Evolutionary conservation across 2,329 filamentous ascomycete genomes (phyloP), one percentile per base, ranked within the genome.

Genomic region (Fusarium marasasianum): DNA sequence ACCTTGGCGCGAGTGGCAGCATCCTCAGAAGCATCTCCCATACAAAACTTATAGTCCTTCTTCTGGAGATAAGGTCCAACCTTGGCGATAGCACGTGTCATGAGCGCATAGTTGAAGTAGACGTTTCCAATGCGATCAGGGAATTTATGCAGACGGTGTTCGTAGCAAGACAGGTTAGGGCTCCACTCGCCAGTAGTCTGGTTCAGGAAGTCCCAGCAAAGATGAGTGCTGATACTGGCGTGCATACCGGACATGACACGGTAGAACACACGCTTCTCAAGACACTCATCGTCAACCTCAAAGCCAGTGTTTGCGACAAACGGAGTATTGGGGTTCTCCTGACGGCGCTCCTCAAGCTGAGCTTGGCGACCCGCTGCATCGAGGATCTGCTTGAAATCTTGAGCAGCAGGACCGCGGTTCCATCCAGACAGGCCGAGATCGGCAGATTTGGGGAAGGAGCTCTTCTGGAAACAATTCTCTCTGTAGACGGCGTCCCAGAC

Each of bases 191-290:
- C 96, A 1, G 96, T 98, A 4, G 93, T 95, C 84, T 98, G 95
- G 83, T 99, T 98, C 73, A 98, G 86, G 79, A 96, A 98, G 79
- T 98, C 93, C 91, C 93, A 96, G 88, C 96, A 99, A 47, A 99
- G 87, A 83, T 99, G 96, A 1, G 95, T 94, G 74, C 94, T 98
- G 82, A 99, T 99, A 73, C 95, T 98, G 22, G 96, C 94, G 82
- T 99, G 96, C 96, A 99, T 98, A 48, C 96, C 96, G 58, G 95
- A 98, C 71, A 99, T 91, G 72, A 99, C 91, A 12, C 95, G 90
- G 84, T 98, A 96, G 82, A 99, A 99, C 43, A 98, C 96, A n/a
- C 96, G 93, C 88, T 99, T 98, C 86, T 99, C 96, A 31, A 99
- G 85, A 79, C 96, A 99, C 80, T 98, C 94, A 76, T 98, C 95